Conservation (phyloP, 2,329 filamentous ascomycete genomes). For the Pseudogymnoascus pannorum region DNA sequence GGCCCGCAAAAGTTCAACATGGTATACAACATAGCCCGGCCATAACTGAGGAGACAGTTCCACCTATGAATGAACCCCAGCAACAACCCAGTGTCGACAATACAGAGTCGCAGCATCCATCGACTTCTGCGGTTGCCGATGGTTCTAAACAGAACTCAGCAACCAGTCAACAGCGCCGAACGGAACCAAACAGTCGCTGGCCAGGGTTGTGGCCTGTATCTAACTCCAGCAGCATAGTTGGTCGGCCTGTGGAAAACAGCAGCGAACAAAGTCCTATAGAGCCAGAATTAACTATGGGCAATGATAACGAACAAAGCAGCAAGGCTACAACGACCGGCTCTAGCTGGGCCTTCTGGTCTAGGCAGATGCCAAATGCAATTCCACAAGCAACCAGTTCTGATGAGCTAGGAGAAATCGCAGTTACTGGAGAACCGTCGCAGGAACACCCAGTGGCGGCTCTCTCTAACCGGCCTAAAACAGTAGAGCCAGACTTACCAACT, state of each 20-base stretch:
- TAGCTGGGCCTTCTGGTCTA: slow-evolving; percentile 78
- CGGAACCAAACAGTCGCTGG: slow-evolving; percentile 10
- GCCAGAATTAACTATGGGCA: slow-evolving; percentile 36
- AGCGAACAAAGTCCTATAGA: slow-evolving; percentile 32
- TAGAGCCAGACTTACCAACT: background rate
- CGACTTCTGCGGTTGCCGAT: background rate
- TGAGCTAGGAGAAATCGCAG: slow-evolving; percentile 43
- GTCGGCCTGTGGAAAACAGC: slow-evolving; percentile 18
- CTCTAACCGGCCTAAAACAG: background rate
- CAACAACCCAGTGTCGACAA: background rate
- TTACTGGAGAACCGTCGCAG: slow-evolving; percentile 51
- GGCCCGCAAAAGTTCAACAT: background rate
- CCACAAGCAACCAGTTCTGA: slow-evolving; percentile 10
- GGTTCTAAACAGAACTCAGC: background rate
- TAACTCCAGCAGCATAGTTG: slow-evolving; percentile 13
- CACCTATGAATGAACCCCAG: background rate
- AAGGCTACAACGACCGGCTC: slow-evolving; percentile 39
- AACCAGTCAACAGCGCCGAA: background rate
- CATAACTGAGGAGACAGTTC: background rate
- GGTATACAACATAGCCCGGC: background rate
- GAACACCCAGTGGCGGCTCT: slow-evolving; percentile 33
- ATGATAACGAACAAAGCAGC: slow-evolving; percentile 35
- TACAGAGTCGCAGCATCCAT: background rate
- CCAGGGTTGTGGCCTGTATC: slow-evolving; percentile 20
- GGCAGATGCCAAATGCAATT: slow-evolving; percentile 23